Conservation (phyloP, 306 rosid genomes). For the Biancaea sappan region DNA sequence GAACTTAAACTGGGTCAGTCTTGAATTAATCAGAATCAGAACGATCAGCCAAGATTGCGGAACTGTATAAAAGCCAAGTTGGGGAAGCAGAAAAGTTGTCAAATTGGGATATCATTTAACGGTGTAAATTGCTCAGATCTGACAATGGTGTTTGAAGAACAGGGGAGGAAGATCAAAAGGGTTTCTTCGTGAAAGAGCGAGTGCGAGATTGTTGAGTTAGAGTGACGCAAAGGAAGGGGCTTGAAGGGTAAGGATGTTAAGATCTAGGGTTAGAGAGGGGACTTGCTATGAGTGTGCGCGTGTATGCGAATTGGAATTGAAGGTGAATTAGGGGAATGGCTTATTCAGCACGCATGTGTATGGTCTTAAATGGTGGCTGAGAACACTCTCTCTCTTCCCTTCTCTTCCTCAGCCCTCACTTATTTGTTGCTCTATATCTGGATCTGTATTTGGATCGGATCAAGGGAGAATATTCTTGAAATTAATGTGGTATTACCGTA, state of each 20-base stretch:
- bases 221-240: constrained; percentile 48
- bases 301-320: constrained; percentile 14
- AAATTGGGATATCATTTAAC: background rate
- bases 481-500: constrained; percentile 5
- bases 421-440: constrained; percentile 15
- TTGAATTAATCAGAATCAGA: constrained; percentile 6
- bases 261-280: constrained; percentile 69
- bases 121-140: constrained; percentile 54
- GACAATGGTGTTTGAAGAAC: constrained; percentile 30
- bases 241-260: constrained; percentile 30
- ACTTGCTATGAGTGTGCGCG: background rate
- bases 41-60: constrained; percentile 28
- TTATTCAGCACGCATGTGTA: constrained; percentile 55
- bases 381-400: background rate
- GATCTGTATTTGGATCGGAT: constrained; percentile 30
- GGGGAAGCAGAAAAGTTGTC: background rate
- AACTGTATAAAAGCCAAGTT: background rate
- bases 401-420: background rate
- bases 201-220: constrained; percentile 28
- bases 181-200: background rate
- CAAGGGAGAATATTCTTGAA: constrained; percentile 33
- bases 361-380: constrained; percentile 65
- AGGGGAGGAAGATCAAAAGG: constrained; percentile 6
- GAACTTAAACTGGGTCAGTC: constrained; percentile 14
- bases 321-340: constrained; percentile 36